phyloP scores from a whole-genome alignment of 306 rosid genomes.

The Vigna mungo region DNA sequence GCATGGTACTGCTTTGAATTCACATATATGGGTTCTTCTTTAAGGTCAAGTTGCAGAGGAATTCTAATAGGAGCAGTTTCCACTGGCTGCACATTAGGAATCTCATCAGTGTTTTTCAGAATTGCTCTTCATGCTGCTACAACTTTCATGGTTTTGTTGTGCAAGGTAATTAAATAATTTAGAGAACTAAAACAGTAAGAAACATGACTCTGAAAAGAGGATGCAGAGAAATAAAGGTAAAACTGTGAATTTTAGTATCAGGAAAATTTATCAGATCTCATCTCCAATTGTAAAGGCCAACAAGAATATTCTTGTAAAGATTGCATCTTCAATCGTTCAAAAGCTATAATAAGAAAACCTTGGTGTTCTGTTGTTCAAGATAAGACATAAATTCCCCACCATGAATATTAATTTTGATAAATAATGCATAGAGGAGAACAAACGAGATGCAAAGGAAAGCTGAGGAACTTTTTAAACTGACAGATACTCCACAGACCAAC shows the following conservation, averaged over 20 bases:
- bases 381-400: too few species aligned
- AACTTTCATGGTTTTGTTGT: constrained; percentile 34
- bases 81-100: constrained; percentile 54
- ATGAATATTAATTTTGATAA: too few species aligned
- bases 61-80: constrained; percentile 58
- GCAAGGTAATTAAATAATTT: neutral
- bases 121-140: constrained; percentile 33
- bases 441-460: neutral
- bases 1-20: constrained; percentile 93
- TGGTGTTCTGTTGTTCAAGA: too few species aligned
- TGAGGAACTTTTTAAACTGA: too few species aligned
- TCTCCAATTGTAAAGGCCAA: too few species aligned
- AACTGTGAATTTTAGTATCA: too few species aligned
- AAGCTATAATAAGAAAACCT: too few species aligned
- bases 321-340: too few species aligned
- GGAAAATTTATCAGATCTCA: too few species aligned
- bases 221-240: neutral
- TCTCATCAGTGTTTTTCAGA: constrained; percentile 43
- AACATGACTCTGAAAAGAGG: neutral
- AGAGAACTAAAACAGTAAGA: constrained; percentile 14
- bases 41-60: constrained; percentile 62
- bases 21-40: constrained; percentile 77
- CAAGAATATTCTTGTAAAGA: too few species aligned
- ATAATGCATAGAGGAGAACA: neutral
- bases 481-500: too few species aligned